Percentiles rank a stretch among this genome's conserved stretches.
phyloP scores from a whole-genome alignment of 139 green algal genomes.

The Coelastrella sp. region DNA sequence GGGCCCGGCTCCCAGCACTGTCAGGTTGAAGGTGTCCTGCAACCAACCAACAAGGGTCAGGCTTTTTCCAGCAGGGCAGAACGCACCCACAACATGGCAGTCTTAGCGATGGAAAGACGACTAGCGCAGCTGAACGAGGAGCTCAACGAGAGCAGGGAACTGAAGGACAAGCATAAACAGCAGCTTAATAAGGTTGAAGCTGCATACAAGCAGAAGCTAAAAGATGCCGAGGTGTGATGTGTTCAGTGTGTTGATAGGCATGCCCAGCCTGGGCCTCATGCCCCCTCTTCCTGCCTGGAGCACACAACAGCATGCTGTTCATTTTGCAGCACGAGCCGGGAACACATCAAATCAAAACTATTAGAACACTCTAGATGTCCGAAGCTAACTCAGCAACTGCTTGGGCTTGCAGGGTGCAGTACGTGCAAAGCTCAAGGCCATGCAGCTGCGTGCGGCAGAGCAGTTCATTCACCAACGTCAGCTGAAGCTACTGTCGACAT shows the following conservation, averaged over 20 bases:
- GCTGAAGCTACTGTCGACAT: background rate
- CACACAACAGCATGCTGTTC: too few species aligned
- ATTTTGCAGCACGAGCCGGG: too few species aligned
- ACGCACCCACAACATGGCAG: background rate
- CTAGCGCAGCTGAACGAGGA: background rate
- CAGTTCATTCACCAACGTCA: background rate
- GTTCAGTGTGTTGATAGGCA: too few species aligned
- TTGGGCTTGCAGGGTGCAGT: background rate
- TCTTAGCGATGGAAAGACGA: conserved; percentile 14
- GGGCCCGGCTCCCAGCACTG: too few species aligned
- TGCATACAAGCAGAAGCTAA: background rate
- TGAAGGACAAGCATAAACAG: background rate
- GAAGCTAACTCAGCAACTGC: too few species aligned
- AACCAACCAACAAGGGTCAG: background rate
- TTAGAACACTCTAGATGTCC: too few species aligned
- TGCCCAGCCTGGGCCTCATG: too few species aligned
- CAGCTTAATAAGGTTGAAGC: background rate
- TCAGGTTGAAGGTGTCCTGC: background rate
- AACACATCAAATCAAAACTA: too few species aligned
- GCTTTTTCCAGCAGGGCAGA: background rate
- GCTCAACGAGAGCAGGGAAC: background rate
- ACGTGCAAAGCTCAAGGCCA: background rate
- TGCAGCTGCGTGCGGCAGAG: conserved; percentile 4
- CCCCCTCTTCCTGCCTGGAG: too few species aligned
- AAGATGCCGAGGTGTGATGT: conserved; percentile 10